Percentiles rank a stretch among this genome's conserved stretches.
Evolutionary conservation across 805 yeast genomes (phyloP).

Genomic region (Zygoascus bituminiphila): DNA sequence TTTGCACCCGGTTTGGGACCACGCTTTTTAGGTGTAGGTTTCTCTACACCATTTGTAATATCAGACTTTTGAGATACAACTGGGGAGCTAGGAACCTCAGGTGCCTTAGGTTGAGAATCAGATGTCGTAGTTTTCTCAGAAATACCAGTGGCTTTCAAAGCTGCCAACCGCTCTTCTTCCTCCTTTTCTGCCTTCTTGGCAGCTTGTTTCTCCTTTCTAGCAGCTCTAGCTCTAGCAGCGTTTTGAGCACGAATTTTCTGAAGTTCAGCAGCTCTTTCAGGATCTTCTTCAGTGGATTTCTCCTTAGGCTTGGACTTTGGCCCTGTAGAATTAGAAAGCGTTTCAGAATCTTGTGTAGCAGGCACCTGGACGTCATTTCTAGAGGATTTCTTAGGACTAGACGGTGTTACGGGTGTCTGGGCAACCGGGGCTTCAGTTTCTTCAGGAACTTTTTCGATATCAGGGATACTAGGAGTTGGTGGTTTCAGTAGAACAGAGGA

Average conservation of each 20-base stretch:
- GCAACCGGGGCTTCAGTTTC: background rate
- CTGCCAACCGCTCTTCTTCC: background rate
- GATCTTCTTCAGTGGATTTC: background rate
- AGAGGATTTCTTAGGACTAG: too few relatives aligned
- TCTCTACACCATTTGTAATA: background rate
- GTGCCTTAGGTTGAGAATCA: too few relatives aligned
- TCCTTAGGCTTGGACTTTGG: background rate
- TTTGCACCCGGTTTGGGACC: constrained; percentile 1
- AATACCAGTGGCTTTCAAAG: background rate
- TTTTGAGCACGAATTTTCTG: background rate
- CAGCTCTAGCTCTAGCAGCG: background rate
- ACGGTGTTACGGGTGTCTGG: background rate
- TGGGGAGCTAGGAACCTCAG: too few relatives aligned
- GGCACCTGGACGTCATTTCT: background rate
- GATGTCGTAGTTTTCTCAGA: background rate
- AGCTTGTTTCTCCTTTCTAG: constrained; percentile 1
- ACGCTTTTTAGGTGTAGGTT: background rate
- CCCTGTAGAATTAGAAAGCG: background rate
- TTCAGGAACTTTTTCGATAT: background rate
- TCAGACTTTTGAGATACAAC: background rate
- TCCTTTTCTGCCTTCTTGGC: background rate
- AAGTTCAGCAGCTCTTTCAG: background rate
- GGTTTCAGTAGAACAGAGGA: background rate
- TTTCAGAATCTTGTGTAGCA: background rate
- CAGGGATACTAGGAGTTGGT: constrained; percentile 4